Base-by-base conservation (phyloP, 257 asterid species). In the Solanum tacnaense region DNA sequence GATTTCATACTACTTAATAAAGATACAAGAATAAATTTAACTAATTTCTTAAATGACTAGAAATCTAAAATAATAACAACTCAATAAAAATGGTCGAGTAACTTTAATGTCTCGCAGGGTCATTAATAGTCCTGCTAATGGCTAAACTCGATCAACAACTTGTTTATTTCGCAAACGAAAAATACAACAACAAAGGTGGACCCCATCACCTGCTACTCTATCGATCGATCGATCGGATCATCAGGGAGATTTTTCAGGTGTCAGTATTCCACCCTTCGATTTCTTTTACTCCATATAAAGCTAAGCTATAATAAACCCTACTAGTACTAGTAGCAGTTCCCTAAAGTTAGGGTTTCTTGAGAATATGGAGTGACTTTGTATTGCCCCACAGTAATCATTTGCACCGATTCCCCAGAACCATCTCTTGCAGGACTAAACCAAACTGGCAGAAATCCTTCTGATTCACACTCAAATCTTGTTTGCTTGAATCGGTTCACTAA, bases 361-460 rank as follows among this genome's bases (percentile, higher is more conserved):
- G 29, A 89, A 27, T 18, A 36, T 6, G 16, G 35, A 20, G 25
- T 62, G 41, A 23, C 86, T 32, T 86, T 75, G 36, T 93, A 90
- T 25, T 73, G 86, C 12, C 98, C 98, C 3, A 95, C 87, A 0
- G 86, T 88, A 18, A 89, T 92, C 87, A 86, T 21, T 78, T 87
- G 38, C 2, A 93, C 91, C 4, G 82, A 18, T 52, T 87, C 86
- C 49, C 92, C 94, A n/a, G 94, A 91, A 1, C 98, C 97, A 86
- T 94, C 92, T 74, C 98, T 90, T 0, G 98, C 81, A 1, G 97
- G 96, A 36, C 38, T 71, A 87, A 95, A 94, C 58, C 81, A 20
- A 1, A 89, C 91, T 1, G 98, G 98, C 7, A 95, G 86, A 23
- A 38, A 95, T 23, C 91, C 97, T 10, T 92, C 90, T 0, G 90